These are phyloP conservation scores for Russula olivacea DNA, from an alignment of 768 basidiomycete species.

Conservation along the genomic window DNA sequence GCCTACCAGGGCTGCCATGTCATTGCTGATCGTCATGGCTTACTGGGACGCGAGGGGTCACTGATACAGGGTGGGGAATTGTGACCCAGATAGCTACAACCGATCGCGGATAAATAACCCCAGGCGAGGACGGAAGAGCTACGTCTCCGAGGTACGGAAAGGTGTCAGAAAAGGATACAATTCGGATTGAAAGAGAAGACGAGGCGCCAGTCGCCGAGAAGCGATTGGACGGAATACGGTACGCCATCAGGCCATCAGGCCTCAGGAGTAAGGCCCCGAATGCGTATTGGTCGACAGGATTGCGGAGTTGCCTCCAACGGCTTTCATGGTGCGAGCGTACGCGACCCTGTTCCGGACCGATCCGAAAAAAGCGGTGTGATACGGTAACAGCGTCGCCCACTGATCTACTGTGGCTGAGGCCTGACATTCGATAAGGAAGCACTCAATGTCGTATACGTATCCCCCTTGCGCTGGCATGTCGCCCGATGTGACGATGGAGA, in stretches of 20 bases:
- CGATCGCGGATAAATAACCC: constrained; percentile 3
- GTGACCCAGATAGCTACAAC: not conserved
- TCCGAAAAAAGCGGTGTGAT: not conserved
- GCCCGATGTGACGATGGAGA: not conserved
- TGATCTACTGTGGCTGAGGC: not conserved
- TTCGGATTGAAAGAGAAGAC: not conserved
- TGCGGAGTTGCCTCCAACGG: not conserved
- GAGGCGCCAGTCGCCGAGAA: not conserved
- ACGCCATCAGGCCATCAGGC: too few species aligned
- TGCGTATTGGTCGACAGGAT: not conserved
- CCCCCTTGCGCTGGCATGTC: not conserved
- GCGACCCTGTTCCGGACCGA: too few species aligned
- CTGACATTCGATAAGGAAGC: too few species aligned
- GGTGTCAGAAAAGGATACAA: not conserved
- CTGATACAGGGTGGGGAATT: not conserved
- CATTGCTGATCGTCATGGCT: constrained; percentile 29
- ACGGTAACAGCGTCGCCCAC: too few species aligned
- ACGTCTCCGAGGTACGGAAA: not conserved
- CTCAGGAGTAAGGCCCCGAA: too few species aligned
- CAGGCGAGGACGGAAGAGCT: not conserved
- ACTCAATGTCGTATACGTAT: not conserved
- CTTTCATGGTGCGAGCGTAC: too few species aligned
- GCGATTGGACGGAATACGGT: not conserved
- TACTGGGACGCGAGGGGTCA: not conserved
- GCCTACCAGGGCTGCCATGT: constrained; percentile 35